Conservation (phyloP, 2,329 filamentous ascomycete species). For the Volutella citrinella region DNA sequence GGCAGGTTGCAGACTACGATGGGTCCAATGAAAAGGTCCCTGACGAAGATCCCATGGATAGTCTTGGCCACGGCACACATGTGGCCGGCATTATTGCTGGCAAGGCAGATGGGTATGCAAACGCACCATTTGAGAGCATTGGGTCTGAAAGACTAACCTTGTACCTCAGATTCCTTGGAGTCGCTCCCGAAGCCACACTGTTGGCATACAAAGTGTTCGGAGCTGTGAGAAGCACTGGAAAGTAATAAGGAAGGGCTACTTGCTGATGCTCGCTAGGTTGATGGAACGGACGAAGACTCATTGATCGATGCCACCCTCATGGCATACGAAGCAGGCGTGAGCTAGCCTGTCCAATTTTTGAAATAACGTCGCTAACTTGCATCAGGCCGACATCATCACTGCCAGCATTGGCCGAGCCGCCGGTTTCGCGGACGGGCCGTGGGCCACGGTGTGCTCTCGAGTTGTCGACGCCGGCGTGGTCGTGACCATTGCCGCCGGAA, state of each 20-base stretch:
- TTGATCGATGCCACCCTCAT: conserved; percentile 34
- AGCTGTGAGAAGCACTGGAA: conserved; percentile 1
- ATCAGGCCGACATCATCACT: conserved; percentile 37
- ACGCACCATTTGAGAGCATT: no score
- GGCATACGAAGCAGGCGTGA: conserved; percentile 33
- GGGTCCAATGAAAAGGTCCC: conserved; percentile 8
- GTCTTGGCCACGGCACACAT: conserved; percentile 26
- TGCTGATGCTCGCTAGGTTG: no score
- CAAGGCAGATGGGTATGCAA: no score
- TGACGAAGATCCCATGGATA: not conserved
- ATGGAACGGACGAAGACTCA: conserved; percentile 4
- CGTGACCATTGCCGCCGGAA: conserved; percentile 42
- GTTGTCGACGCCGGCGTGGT: conserved; percentile 40
- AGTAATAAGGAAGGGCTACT: no score
- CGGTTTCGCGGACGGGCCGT: conserved; percentile 27
- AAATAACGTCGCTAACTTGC: conserved; percentile 37
- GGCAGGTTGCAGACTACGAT: not conserved
- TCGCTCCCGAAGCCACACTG: conserved; percentile 26
- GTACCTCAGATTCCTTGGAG: conserved; percentile 19
- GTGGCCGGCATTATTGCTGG: conserved; percentile 31
- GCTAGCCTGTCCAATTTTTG: conserved; percentile 25
- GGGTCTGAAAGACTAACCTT: no score
- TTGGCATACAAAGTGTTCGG: conserved; percentile 28
- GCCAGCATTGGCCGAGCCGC: conserved; percentile 25
- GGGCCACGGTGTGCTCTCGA: conserved; percentile 29